Base-by-base conservation (phyloP, 495 filamentous ascomycete species). In the Cryomyces antarcticus region DNA sequence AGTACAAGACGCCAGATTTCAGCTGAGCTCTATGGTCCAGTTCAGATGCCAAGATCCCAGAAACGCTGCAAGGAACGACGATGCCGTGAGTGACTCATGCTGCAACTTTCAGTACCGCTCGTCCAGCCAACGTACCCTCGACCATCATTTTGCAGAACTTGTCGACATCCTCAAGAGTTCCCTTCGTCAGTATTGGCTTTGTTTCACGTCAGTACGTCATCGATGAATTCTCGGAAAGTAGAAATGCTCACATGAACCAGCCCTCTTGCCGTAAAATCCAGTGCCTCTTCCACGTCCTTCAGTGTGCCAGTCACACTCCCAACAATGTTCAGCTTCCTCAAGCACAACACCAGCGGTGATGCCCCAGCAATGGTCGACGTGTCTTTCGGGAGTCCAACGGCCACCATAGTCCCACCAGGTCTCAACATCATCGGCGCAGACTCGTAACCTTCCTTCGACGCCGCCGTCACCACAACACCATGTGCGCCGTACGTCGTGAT, bases 401-500 rank as follows among this genome's bases (percentile, higher is more conserved):
- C 31, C 4, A 58, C 55, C 39, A 58, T 42, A 3, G 55, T 58
- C n/a, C 55, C 55, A 1, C 53, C 53, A 5, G 53, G 55, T 10
- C 55, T 28, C 31, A 58, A 29, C 6, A 56, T 7, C 27, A 11
- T 7, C 2, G 53, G 53, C 6, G 48, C 55, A 4, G 38, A 37
- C 17, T 42, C 46, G 37, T 58, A 58, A 9, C 38, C 46, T 31
- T 41, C 41, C 12, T 39, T 46, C 7, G 43, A 41, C 4, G 53
- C 55, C 4, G 55, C 50, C 31, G 52, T 52, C 12, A 58, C 55
- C 10, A 58, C 42, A 9, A 45, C 46, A 13, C 46, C 55, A 37
- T 56, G 53, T 27, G 55, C 50, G 9, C 55, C 52, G 31, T 56
- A 56, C 10, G 39, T 56, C 7, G 53, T 56, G 36, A 56, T 49